Evolutionary conservation across 2,329 filamentous ascomycete genomes (phyloP).

Genomic region (Zymoseptoria tritici): DNA sequence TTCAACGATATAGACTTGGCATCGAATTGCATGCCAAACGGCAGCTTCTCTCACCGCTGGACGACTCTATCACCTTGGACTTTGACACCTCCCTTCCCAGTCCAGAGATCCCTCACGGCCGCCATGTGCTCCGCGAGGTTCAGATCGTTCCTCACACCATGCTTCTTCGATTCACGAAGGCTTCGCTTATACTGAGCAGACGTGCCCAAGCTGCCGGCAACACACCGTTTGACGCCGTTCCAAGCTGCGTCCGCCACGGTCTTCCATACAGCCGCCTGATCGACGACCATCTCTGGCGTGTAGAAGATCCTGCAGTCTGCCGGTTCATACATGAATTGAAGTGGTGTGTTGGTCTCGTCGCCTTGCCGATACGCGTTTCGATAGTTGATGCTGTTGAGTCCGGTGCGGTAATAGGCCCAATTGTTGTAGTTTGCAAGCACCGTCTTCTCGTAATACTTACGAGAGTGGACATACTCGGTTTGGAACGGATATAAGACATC

Average conservation of each 20-base stretch:
- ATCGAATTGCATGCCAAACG: background rate
- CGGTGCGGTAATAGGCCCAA: slow-evolving; percentile 20
- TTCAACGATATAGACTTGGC: background rate
- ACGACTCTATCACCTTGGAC: slow-evolving; percentile 16
- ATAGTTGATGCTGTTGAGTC: slow-evolving; percentile 22
- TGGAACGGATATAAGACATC: slow-evolving; percentile 17
- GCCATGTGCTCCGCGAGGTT: slow-evolving; percentile 15
- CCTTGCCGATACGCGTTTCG: slow-evolving; percentile 28
- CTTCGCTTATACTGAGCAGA: slow-evolving; percentile 2
- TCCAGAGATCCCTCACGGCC: slow-evolving; percentile 19
- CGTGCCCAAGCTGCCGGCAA: slow-evolving; percentile 23
- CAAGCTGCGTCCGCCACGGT: slow-evolving; percentile 29
- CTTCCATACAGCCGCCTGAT: slow-evolving; percentile 44
- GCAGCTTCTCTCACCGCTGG: background rate
- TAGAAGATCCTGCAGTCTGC: slow-evolving; percentile 47
- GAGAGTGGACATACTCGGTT: slow-evolving; percentile 16
- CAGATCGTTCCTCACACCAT: slow-evolving; percentile 15
- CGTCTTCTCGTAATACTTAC: slow-evolving; percentile 24
- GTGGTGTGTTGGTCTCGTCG: slow-evolving; percentile 35
- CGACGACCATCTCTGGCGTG: slow-evolving; percentile 43
- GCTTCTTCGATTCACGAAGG: slow-evolving; percentile 9
- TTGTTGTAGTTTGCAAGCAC: slow-evolving; percentile 23
- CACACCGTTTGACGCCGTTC: slow-evolving; percentile 24
- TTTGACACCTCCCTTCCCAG: slow-evolving; percentile 13
- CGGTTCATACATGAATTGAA: slow-evolving; percentile 44